Evolutionary conservation across 306 rosid species (phyloP), one percentile per base, ranked within the genome.

Genomic region (Canavalia ensiformis): DNA sequence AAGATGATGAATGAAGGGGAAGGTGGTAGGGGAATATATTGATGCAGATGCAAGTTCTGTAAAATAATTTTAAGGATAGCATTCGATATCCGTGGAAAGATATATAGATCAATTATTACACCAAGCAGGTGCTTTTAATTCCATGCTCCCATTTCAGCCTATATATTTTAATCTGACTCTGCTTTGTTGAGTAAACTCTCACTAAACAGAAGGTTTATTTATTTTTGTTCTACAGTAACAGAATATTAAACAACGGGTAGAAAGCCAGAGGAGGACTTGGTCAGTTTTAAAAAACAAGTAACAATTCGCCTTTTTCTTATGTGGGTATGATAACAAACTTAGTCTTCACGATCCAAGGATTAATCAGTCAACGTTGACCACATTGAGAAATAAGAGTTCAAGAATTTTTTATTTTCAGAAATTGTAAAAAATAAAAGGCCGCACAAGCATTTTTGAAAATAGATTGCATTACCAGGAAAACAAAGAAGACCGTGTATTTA

Each of bases 21-120:
- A 34, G 29, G 73, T 18, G 62, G 78, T 34, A 58, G 7, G 72
- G 68, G 80, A 44, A n/a, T 25, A 10, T 68, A 29, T 47, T 72
- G 74, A 30, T 60, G 49, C 66, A 6, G 51, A 9, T 74, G 4
- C 84, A 65, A 57, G 4, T 75, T 82, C 45, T 76, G 78, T 76
- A 50, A 58, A 58, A 68, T 49, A 33, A 82, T 76, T 82, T 68
- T 47, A 13, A 76, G 54, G 64, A 75, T 75, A 30, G 41, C 69
- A 65, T 68, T 55, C 37, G 29, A 33, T 78, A 13, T 73, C 18
- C 31, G 10, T 4, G 35, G 51, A 42, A 54, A 25, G 25, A 18
- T 18, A 67, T 51, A 72, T 72, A 45, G 62, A 54, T 7, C 0
- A 46, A 34, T 59, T 5, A 10, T 45, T 64, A 11, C n/a, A 29